phyloP scores from a whole-genome alignment of 805 yeast genomes.

The Lipomyces chichibuensis region DNA sequence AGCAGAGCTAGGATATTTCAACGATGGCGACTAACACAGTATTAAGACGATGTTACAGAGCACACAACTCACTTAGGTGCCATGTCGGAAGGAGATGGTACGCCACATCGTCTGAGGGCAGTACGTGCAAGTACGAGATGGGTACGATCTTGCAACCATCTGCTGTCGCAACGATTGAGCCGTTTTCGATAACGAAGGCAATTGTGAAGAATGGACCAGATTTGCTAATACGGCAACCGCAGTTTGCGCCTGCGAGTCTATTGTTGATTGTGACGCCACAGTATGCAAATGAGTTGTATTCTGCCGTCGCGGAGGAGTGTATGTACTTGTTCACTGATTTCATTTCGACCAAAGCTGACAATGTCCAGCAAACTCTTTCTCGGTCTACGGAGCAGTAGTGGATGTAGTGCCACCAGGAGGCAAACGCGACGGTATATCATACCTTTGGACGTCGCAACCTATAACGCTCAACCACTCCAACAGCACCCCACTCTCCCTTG shows the following conservation, averaged over 20 bases:
- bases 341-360: not conserved
- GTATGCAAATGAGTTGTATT: slow-evolving; percentile 41
- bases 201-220: slow-evolving; percentile 4
- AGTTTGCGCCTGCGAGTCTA: slow-evolving; percentile 29
- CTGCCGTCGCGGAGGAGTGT: slow-evolving; percentile 20
- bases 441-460: slow-evolving; percentile 28
- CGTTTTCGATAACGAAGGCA: slow-evolving; percentile 6
- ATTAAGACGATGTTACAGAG: not conserved
- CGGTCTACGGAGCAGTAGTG: slow-evolving; percentile 27
- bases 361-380: slow-evolving; percentile 12
- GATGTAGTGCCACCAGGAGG: slow-evolving; percentile 34
- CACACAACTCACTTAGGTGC: not conserved
- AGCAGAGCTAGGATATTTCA: not conserved
- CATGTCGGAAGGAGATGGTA: not conserved
- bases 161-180: slow-evolving; percentile 1
- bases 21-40: not conserved
- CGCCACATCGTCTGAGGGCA: not conserved
- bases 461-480: slow-evolving; percentile 10
- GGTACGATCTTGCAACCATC: slow-evolving; percentile 30
- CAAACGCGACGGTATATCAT: slow-evolving; percentile 32
- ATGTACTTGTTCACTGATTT: not conserved
- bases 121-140: slow-evolving; percentile 11
- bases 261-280: slow-evolving; percentile 45
- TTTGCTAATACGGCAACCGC: slow-evolving; percentile 16
- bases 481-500: slow-evolving; percentile 4